phyloP scores from a whole-genome alignment of 2,329 filamentous ascomycete species.

The Seiridium cupressi region DNA sequence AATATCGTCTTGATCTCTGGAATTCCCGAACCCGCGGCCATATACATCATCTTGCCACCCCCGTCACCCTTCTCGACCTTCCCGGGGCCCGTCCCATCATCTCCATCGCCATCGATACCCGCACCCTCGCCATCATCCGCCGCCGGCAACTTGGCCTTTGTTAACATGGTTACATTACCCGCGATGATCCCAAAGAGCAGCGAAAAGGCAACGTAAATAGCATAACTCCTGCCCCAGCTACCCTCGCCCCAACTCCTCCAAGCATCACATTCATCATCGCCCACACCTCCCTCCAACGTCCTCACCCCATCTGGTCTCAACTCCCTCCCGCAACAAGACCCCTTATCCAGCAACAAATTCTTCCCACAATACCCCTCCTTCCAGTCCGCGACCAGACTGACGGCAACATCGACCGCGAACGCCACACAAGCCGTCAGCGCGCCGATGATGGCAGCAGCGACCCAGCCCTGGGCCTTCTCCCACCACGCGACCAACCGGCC shows the following conservation, averaged over 20 bases:
- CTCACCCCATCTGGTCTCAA: slow-evolving; percentile 11
- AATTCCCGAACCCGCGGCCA: background rate
- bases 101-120: background rate
- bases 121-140: background rate
- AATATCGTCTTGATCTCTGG: background rate
- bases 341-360: slow-evolving; percentile 42
- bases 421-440: slow-evolving; percentile 53
- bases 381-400: slow-evolving; percentile 54
- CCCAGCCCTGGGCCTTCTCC: slow-evolving; percentile 54
- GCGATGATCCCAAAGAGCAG: background rate
- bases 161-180: background rate
- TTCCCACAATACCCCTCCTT: slow-evolving; percentile 53
- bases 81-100: background rate
- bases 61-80: background rate
- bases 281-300: background rate
- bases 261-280: slow-evolving; percentile 24
- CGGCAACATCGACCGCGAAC: slow-evolving; percentile 49
- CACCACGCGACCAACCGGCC: slow-evolving; percentile 39
- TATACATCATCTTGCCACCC: slow-evolving; percentile 1
- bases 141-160: background rate
- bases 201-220: background rate
- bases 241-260: slow-evolving; percentile 45
- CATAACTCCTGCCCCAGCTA: background rate
- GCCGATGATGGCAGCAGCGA: slow-evolving; percentile 52
- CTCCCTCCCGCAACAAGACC: slow-evolving; percentile 44